Conservation (phyloP, 768 basidiomycete species). For the Coprinopsis marcescibilis region DNA sequence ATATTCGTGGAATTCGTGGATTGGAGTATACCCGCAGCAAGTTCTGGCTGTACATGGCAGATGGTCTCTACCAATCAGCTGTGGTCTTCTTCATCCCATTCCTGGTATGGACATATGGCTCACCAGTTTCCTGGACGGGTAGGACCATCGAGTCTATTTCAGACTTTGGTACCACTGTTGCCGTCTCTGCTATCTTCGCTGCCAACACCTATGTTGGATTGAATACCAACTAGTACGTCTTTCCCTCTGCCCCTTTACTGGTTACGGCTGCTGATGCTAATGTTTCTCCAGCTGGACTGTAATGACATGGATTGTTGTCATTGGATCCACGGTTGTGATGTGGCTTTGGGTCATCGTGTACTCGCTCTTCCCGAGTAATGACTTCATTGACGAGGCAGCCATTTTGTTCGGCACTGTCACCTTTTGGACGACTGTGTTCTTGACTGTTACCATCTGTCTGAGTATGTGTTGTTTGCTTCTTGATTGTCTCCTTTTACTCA, state of each 20-base stretch:
- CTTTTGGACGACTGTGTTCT: constrained; percentile 78
- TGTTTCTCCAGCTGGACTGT: constrained; percentile 59
- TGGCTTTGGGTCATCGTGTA: constrained; percentile 85
- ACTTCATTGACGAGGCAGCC: constrained; percentile 68
- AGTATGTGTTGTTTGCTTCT: constrained; percentile 36
- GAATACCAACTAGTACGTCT: constrained; percentile 81
- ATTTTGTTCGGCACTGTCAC: constrained; percentile 72
- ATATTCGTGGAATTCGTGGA: constrained; percentile 88
- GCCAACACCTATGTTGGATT: constrained; percentile 90
- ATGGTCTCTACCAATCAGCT: constrained; percentile 89
- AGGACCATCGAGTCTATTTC: constrained; percentile 70
- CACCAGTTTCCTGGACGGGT: constrained; percentile 70
- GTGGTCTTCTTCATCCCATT: constrained; percentile 87
- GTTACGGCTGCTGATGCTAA: constrained; percentile 15
- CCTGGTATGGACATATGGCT: constrained; percentile 60
- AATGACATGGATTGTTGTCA: constrained; percentile 77
- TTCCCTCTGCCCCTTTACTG: constrained; percentile 13
- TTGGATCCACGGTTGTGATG: constrained; percentile 79
- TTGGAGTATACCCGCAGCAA: constrained; percentile 87
- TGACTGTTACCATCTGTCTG: constrained; percentile 67
- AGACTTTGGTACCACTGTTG: constrained; percentile 91
- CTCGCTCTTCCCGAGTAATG: constrained; percentile 68
- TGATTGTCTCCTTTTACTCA: neutral
- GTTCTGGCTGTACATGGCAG: constrained; percentile 94
- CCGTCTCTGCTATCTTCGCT: constrained; percentile 78